Conservation (phyloP, 192 early-diverging fungal species). For the Lobulomyces angularis region DNA sequence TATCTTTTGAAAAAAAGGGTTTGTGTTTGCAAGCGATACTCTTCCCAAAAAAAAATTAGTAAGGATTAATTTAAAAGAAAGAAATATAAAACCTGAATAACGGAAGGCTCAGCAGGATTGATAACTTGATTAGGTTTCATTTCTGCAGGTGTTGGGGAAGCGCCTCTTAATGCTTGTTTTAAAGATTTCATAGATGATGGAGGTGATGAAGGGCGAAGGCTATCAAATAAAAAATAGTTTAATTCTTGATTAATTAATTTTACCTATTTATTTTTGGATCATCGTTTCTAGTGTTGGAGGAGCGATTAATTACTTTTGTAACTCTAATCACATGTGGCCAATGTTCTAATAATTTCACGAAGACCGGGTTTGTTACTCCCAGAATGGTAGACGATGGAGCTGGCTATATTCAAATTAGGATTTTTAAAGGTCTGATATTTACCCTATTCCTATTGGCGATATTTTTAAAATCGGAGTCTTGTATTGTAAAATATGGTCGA, state of each 20-base stretch:
- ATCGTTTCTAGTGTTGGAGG: too few relatives aligned
- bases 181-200: too few relatives aligned
- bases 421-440: slow-evolving; percentile 8
- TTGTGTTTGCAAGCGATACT: slow-evolving; percentile 59
- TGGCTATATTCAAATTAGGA: slow-evolving; percentile 15
- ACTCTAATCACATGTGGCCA: slow-evolving; percentile 81
- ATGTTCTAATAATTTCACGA: slow-evolving; percentile 75
- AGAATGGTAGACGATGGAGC: slow-evolving; percentile 72
- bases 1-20: slow-evolving; percentile 70
- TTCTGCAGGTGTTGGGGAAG: too few relatives aligned
- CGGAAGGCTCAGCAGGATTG: too few relatives aligned
- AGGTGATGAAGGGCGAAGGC: too few relatives aligned
- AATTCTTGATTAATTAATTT: too few relatives aligned
- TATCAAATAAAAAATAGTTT: too few relatives aligned
- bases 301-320: too few relatives aligned
- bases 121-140: too few relatives aligned
- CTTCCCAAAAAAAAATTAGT: slow-evolving; percentile 16
- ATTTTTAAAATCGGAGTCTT: slow-evolving; percentile 79
- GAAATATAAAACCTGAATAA: slow-evolving; percentile 1
- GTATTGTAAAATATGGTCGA: slow-evolving; percentile 94
- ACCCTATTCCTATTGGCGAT: slow-evolving; percentile 43
- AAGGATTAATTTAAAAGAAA: background rate
- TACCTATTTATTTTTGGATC: too few relatives aligned
- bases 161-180: too few relatives aligned
- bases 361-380: slow-evolving; percentile 92